A percentile compares a stretch with the other conserved stretches of the same genome.
phyloP scores from a whole-genome alignment of 495 filamentous ascomycete genomes.

The Saxispiralis lemnorum region DNA sequence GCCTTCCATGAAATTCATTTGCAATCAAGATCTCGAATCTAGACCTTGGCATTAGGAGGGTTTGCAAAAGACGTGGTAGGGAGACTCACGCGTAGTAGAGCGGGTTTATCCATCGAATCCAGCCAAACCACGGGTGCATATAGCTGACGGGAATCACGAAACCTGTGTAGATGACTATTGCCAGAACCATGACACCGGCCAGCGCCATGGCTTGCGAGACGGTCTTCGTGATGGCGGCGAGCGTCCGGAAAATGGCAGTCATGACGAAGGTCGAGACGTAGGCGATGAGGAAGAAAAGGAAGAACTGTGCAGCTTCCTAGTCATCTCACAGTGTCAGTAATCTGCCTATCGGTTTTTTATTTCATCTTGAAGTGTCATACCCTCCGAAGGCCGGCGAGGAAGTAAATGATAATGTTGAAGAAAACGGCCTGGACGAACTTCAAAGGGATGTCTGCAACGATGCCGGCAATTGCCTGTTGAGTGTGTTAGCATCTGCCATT shows the following conservation, averaged over 20 bases:
- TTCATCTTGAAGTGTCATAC: too few species aligned
- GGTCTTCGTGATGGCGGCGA: slow-evolving; percentile 31
- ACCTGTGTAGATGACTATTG: slow-evolving; percentile 66
- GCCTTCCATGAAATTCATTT: slow-evolving; percentile 27
- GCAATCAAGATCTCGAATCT: slow-evolving; percentile 27
- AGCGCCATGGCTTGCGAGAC: slow-evolving; percentile 34
- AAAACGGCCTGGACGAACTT: slow-evolving; percentile 29
- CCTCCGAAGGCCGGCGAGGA: slow-evolving; percentile 58
- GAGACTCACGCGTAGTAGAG: slow-evolving; percentile 22
- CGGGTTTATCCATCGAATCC: slow-evolving; percentile 29
- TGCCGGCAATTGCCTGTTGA: slow-evolving; percentile 56
- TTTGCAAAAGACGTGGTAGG: background rate
- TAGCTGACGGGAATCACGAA: slow-evolving; percentile 36
- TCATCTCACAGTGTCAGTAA: slow-evolving; percentile 23
- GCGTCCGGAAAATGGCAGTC: slow-evolving; percentile 32
- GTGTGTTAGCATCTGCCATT: too few species aligned
- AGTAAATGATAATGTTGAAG: slow-evolving; percentile 65
- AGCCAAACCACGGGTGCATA: slow-evolving; percentile 27
- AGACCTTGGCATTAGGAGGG: too few species aligned
- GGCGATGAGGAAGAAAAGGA: slow-evolving; percentile 51
- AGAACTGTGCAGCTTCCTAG: slow-evolving; percentile 52
- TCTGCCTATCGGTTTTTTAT: too few species aligned
- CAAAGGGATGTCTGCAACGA: slow-evolving; percentile 54
- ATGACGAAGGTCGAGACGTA: slow-evolving; percentile 41
- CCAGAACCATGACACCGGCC: slow-evolving; percentile 30